These are phyloP conservation scores for Aristolochia fimbriata DNA, from an alignment of 164 flowering plant species.

Conservation along the genomic window DNA sequence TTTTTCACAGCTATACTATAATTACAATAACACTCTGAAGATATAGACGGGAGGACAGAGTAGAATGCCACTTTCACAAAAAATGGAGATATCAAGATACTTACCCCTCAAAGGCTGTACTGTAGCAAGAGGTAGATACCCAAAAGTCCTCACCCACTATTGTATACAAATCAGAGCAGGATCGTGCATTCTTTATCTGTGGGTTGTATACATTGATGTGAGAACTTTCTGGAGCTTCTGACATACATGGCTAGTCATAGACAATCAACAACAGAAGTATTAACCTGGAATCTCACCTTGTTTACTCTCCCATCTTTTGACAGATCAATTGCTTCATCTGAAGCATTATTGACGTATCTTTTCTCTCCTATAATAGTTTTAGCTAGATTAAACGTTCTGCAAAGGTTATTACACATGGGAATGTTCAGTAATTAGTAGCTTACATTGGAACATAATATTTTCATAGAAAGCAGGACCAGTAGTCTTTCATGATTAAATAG, in stretches of 20 bases:
- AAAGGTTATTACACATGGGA: not conserved
- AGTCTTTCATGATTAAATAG: not conserved
- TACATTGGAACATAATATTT: not conserved
- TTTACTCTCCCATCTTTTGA: slow-evolving; percentile 47
- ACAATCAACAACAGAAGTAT: not conserved
- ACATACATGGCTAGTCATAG: not conserved
- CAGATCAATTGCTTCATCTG: slow-evolving; percentile 51
- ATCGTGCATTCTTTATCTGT: slow-evolving; percentile 62
- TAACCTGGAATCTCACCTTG: slow-evolving; percentile 39
- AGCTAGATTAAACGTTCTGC: slow-evolving; percentile 58
- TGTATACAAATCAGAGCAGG: slow-evolving; percentile 67
- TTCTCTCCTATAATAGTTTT: slow-evolving; percentile 59
- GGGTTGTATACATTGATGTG: slow-evolving; percentile 4
- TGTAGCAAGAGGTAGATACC: slow-evolving; percentile 84
- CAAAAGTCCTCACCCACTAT: slow-evolving; percentile 86
- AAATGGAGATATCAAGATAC: not conserved
- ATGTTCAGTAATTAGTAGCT: slow-evolving; percentile 13
- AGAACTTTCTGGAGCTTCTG: not conserved
- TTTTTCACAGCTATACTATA: no score
- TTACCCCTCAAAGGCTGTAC: slow-evolving; percentile 86
- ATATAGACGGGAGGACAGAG: no score
- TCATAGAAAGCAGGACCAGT: not conserved
- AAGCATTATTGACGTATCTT: slow-evolving; percentile 38
- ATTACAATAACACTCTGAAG: no score
- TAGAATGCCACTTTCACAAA: no score